phyloP scores from a whole-genome alignment of 331 rosid genomes.

The Erythrophleum ivorense region DNA sequence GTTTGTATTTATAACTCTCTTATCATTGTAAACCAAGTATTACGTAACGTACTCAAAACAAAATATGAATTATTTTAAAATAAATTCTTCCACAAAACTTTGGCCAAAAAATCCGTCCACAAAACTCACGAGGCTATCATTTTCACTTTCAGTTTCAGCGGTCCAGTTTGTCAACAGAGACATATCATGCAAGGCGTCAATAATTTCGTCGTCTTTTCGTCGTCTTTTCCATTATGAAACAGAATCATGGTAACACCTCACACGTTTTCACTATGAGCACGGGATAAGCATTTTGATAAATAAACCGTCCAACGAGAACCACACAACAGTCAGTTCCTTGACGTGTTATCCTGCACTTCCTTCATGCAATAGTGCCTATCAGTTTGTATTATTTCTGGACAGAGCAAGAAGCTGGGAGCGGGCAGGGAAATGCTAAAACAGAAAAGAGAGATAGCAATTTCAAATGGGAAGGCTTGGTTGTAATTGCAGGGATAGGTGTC shows the following conservation, averaged over 20 bases:
- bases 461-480: constrained; percentile 30
- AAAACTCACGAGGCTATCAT: neutral
- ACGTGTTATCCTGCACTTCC: neutral
- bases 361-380: no score
- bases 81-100: no score
- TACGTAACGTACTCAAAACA: no score
- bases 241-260: neutral
- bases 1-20: no score
- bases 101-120: no score
- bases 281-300: neutral
- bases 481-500: neutral
- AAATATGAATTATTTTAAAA: no score
- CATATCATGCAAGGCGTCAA: neutral
- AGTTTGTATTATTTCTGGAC: neutral
- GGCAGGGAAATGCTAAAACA: no score
- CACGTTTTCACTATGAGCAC: neutral
- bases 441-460: neutral
- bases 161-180: neutral
- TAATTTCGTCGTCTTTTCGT: neutral
- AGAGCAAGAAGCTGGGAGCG: neutral
- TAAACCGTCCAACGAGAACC: neutral
- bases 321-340: neutral
- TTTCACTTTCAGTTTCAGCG: neutral
- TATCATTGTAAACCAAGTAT: no score
- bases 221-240: neutral